Evolutionary conservation across 2,329 filamentous ascomycete species (phyloP).

Genomic region (Acarospora socialis): DNA sequence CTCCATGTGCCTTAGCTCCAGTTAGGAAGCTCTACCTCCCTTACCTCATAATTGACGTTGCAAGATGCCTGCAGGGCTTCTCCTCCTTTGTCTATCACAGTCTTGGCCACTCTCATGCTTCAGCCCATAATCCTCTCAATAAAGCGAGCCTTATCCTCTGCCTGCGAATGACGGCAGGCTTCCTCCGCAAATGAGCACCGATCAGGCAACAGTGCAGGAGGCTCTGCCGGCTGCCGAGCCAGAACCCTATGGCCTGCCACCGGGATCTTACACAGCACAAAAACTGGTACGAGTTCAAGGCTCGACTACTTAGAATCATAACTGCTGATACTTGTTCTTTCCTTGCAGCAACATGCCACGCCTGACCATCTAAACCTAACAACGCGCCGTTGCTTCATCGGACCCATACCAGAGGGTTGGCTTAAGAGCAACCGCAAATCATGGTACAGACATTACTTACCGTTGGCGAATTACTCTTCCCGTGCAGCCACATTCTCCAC

Average conservation of each 20-base stretch:
- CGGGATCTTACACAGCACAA: slow-evolving; percentile 39
- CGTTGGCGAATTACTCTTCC: slow-evolving; percentile 32
- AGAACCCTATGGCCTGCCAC: slow-evolving; percentile 24
- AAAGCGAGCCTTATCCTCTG: too few species aligned
- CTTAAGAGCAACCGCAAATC: slow-evolving; percentile 47
- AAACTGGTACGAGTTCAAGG: slow-evolving; percentile 30
- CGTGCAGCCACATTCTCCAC: slow-evolving; percentile 38
- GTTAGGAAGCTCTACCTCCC: too few species aligned
- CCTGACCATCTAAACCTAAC: slow-evolving; percentile 48
- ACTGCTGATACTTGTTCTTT: neutral
- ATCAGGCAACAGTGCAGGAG: slow-evolving; percentile 12
- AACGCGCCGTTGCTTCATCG: slow-evolving; percentile 48
- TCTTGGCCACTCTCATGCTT: too few species aligned
- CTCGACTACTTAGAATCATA: neutral
- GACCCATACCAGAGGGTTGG: slow-evolving; percentile 52
- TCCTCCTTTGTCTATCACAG: too few species aligned
- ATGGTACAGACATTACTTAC: slow-evolving; percentile 41
- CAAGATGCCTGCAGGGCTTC: too few species aligned
- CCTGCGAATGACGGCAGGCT: neutral
- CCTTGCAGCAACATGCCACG: slow-evolving; percentile 41
- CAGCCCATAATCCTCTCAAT: too few species aligned
- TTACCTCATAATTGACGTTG: too few species aligned
- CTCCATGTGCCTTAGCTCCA: too few species aligned
- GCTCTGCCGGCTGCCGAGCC: slow-evolving; percentile 5
- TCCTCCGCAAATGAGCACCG: slow-evolving; percentile 17